Conservation (phyloP, 75 land plant species). For the Pinus albicaulis region DNA sequence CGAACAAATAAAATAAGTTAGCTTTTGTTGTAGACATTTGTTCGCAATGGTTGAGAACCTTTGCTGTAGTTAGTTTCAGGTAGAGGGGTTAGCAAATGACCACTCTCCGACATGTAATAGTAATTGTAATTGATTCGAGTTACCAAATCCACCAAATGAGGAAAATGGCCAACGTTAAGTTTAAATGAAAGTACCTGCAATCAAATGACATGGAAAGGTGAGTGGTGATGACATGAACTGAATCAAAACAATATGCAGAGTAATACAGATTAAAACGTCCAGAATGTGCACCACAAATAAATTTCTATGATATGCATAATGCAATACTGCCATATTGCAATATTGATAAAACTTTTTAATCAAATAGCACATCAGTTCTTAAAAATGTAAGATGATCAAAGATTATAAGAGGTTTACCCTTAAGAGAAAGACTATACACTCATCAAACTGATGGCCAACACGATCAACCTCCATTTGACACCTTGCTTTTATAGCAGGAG, state of each 20-base stretch:
- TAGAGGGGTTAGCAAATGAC: constrained; percentile 52
- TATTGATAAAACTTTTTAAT: too few relatives aligned
- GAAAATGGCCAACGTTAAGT: constrained; percentile 94
- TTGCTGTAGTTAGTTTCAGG: constrained; percentile 7
- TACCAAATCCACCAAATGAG: constrained; percentile 89
- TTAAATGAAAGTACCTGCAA: constrained; percentile 91
- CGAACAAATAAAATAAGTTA: neutral
- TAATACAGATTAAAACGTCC: neutral
- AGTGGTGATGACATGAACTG: neutral
- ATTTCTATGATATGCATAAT: neutral
- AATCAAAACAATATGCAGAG: neutral
- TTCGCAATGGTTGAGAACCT: constrained; percentile 2
- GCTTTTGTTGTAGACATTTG: constrained; percentile 2
- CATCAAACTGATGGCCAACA: constrained; percentile 93
- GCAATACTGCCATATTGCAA: too few relatives aligned
- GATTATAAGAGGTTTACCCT: constrained; percentile 44
- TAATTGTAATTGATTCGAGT: constrained; percentile 90
- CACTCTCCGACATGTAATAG: constrained; percentile 86
- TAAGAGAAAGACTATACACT: constrained; percentile 93
- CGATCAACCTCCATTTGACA: constrained; percentile 89
- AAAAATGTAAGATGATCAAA: neutral
- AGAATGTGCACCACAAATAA: neutral
- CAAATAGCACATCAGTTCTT: neutral
- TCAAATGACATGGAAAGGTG: neutral
- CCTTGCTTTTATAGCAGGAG: constrained; percentile 69